Base-by-base conservation (phyloP, 495 filamentous ascomycete species). In the Xylaria bambusicola region DNA sequence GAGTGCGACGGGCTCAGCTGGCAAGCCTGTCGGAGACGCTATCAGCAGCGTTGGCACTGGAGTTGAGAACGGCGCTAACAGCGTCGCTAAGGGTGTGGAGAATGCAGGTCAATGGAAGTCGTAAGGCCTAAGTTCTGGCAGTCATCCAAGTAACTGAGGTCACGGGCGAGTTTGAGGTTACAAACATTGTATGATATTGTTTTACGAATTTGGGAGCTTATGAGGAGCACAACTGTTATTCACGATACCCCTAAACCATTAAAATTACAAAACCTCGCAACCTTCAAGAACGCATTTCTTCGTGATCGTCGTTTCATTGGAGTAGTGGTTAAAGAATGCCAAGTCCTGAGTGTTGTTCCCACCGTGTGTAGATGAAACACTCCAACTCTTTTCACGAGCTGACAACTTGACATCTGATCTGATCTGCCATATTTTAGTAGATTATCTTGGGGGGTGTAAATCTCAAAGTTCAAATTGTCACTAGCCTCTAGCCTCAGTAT, bases 51-150 rank as follows among this genome's bases (percentile, higher is more conserved):
- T 85, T 18, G 84, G 81, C 4, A 82, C 77, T 1, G 85, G 86
- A 1, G 62, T 89, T 13, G 83, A 90, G 70, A 73, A 81, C 51
- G 87, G 82, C 3, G 77, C 80, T 18, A 77, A 77, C 17, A 68
- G 65, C 31, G 78, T 88, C 33, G 80, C 84, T 10, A 78, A 82
- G 70, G 86, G 86, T 0, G 80, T 88, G 36, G 86, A 90, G 75
- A 77, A 88, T 67, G 86, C 87, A 26, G 87, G 87, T 3, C 74
- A 89, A 72, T 86, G 86, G 79, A 85, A 81, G 76, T 82, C 78
- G 23, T 67, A 85, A 81, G 76, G 81, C 77, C 18, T 65, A 50
- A 23, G 23, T 13, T 36, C 5, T 48, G 23, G 8, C 5, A 33
- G 29, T 33, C 5, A 23, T 29, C n/a, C 17, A 27, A 9, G n/a